Evolutionary conservation across 2,329 filamentous ascomycete genomes (phyloP).

Genomic region (Penicillium sp.): DNA sequence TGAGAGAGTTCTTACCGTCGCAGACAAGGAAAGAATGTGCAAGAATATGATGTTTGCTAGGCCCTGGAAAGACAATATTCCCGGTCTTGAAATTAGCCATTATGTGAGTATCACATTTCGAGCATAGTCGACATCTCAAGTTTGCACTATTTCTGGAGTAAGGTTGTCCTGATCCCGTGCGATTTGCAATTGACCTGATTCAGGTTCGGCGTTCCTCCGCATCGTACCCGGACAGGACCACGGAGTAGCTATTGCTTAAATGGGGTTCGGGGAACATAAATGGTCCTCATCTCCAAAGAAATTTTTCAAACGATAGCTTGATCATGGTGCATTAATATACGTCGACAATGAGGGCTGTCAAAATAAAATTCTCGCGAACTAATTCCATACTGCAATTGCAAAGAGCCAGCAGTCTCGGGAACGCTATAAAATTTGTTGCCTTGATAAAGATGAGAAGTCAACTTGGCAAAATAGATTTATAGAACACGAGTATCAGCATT

Average conservation of each 20-base stretch:
- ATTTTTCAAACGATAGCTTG: not conserved
- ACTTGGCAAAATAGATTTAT: not conserved
- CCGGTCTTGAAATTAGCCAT: not conserved
- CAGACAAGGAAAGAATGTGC: not conserved
- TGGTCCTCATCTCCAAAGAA: not conserved
- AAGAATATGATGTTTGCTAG: not conserved
- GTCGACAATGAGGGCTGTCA: not conserved
- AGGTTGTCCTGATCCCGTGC: not conserved
- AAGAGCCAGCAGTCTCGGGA: not conserved
- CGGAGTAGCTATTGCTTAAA: not conserved
- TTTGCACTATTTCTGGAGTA: not conserved
- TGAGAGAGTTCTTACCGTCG: not conserved
- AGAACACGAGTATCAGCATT: not conserved
- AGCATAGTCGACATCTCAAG: not conserved
- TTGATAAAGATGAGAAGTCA: not conserved
- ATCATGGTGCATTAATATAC: not conserved
- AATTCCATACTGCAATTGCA: not conserved
- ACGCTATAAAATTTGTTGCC: not conserved
- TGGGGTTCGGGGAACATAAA: not conserved
- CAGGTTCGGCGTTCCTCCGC: not conserved
- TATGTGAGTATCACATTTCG: not conserved
- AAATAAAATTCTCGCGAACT: not conserved
- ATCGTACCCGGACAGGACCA: not conserved
- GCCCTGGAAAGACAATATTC: not conserved
- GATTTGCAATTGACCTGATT: not conserved